Evolutionary conservation across 1,139 yeast species (phyloP), one percentile per base, ranked within the genome.

Genomic region (Nadsonia starkeyi-henricii): DNA sequence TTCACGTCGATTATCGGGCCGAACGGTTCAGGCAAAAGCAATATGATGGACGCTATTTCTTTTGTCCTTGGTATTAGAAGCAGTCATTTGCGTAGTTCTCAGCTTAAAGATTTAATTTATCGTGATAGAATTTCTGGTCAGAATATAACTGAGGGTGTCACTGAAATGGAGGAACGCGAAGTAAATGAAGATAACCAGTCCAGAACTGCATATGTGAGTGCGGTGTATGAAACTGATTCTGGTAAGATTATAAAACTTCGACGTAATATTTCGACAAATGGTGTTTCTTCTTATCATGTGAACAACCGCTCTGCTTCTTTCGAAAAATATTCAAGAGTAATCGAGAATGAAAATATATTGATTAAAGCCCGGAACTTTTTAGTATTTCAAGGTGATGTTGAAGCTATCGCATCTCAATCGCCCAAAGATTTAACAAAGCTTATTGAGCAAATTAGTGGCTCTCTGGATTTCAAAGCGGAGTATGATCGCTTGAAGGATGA

Each of bases 21-120:
- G 17, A 93, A 93, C 72, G 98, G 98, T 18, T 84, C 96, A 1
- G 99, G 99, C 15, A 91, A 91, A 68, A 85, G 95, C 45, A 91
- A 91, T 60, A 82, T 89, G 89, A 89, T 89, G 97, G 97, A 89
- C 63, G 97, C 97, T 44, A 88, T 89, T 18, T 86, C 96, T 2
- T 91, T 91, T 62, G 98, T 91, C 15, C 72, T 93, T 37, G 99
- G 99, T 20, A 79, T 91, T 47, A 72, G 83, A 57, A 78, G 93
- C 18, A 69, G 74, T 33, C 91, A 85, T 52, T 69, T 93, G 53
- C 74, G 99, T 57, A 85, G 96, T 1, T 70, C 74, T 26, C 78
- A 78, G 51, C 66, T 86, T 57, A 77, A 73, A 49, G 96, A 89
- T 56, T 72, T 91, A 60, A 78, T 91, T 2, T 88, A 88, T 60